Percentiles rank a stretch among this genome's conserved stretches.
These are phyloP conservation scores for Neofusicoccum umdonicola DNA, from an alignment of 2,329 filamentous ascomycete genomes.

Conservation along the genomic window DNA sequence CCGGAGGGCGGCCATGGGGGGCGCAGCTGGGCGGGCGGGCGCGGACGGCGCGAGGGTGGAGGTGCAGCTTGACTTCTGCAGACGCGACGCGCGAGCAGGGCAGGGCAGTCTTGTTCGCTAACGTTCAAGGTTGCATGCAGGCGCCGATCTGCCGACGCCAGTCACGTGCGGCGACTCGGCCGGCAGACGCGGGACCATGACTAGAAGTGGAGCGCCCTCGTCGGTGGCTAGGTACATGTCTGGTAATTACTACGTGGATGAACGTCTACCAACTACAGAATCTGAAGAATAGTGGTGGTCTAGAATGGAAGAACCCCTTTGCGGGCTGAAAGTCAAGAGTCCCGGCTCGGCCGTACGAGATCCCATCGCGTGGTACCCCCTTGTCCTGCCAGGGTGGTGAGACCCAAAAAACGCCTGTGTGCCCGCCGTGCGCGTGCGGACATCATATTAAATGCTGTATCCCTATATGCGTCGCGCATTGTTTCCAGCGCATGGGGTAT, in stretches of 20 bases:
- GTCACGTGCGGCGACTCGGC: background rate
- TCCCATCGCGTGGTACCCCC: background rate
- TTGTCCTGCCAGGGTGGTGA: constrained; percentile 6
- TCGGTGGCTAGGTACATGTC: background rate
- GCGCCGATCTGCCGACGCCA: constrained; percentile 9
- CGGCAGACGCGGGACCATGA: too few relatives aligned
- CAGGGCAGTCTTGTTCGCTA: background rate
- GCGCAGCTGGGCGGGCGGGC: background rate
- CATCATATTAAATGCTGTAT: constrained; percentile 13
- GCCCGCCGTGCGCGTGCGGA: constrained; percentile 10
- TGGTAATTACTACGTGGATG: background rate
- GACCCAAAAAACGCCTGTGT: constrained; percentile 13
- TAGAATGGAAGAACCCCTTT: constrained; percentile 1
- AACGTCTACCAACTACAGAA: too few relatives aligned
- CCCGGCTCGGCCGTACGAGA: constrained; percentile 3
- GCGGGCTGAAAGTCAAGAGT: background rate
- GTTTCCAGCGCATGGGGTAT: constrained; percentile 16
- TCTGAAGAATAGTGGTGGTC: background rate
- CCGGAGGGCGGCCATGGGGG: background rate
- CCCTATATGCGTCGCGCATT: constrained; percentile 15
- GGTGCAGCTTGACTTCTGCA: constrained; percentile 4
- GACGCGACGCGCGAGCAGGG: background rate
- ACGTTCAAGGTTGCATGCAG: background rate
- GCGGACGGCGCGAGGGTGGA: background rate
- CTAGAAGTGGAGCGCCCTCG: too few relatives aligned